Conservation (phyloP, 306 rosid genomes). For the Prunus mongolica region DNA sequence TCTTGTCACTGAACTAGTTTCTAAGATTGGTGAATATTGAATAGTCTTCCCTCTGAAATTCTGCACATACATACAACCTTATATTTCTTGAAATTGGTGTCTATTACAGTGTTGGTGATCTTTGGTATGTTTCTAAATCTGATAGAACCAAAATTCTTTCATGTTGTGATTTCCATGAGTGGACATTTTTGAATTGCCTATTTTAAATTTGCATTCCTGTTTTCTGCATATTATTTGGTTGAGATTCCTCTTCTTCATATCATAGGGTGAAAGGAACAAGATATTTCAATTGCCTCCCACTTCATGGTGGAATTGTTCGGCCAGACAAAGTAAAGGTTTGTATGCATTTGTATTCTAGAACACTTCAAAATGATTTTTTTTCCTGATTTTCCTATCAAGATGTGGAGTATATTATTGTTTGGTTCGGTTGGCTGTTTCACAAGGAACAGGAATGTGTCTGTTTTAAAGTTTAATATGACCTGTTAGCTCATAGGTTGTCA, state of each 20-base stretch:
- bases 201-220: slow-evolving; percentile 3
- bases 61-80: too few species aligned
- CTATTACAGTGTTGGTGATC: too few species aligned
- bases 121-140: too few species aligned
- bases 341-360: neutral
- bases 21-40: too few species aligned
- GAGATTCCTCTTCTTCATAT: slow-evolving; percentile 11
- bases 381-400: neutral
- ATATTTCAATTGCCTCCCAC: slow-evolving; percentile 72
- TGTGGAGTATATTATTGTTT: neutral
- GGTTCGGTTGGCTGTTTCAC: neutral
- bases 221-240: neutral
- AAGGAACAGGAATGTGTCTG: neutral
- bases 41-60: too few species aligned
- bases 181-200: neutral
- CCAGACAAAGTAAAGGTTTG: slow-evolving; percentile 93
- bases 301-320: slow-evolving; percentile 79
- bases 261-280: slow-evolving; percentile 79
- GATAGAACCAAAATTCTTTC: too few species aligned
- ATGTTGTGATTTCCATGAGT: neutral
- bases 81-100: too few species aligned
- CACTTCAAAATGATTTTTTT: neutral
- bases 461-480: neutral
- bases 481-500: too few species aligned
- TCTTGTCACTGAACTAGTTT: too few species aligned